These are phyloP conservation scores for Volutella citrinella DNA, from an alignment of 2,329 filamentous ascomycete genomes.

Conservation along the genomic window DNA sequence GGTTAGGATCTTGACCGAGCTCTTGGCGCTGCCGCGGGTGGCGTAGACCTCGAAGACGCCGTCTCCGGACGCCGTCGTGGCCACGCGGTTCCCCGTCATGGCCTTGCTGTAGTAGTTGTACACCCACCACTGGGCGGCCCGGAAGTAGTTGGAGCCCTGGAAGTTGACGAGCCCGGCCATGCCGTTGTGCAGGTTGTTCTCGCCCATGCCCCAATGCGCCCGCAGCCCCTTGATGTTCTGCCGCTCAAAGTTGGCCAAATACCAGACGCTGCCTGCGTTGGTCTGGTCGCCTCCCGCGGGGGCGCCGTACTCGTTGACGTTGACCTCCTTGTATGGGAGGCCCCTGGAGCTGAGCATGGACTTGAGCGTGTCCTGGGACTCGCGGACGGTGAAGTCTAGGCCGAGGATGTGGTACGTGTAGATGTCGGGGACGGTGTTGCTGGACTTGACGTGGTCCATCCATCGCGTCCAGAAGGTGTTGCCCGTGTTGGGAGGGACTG, in stretches of 20 bases:
- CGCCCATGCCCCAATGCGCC: slow-evolving; percentile 3
- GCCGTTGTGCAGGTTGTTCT: too few relatives aligned
- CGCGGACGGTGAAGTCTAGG: slow-evolving; percentile 1
- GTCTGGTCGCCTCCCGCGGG: slow-evolving; percentile 3
- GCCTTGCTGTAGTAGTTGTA: slow-evolving; percentile 10
- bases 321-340: not conserved
- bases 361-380: not conserved
- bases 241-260: not conserved
- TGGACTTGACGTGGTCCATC: slow-evolving; percentile 2
- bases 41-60: slow-evolving; percentile 5
- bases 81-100: slow-evolving; percentile 6
- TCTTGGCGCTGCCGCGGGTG: not conserved
- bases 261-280: slow-evolving; percentile 9
- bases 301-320: slow-evolving; percentile 3
- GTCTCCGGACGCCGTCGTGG: slow-evolving; percentile 2
- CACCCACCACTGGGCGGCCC: slow-evolving; percentile 8
- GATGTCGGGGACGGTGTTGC: slow-evolving; percentile 1
- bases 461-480: slow-evolving; percentile 3
- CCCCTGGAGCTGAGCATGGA: not conserved
- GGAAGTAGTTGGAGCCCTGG: slow-evolving; percentile 6
- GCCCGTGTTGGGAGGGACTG: slow-evolving; percentile 1
- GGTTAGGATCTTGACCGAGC: slow-evolving; percentile 4
- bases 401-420: slow-evolving; percentile 3
- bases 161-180: slow-evolving; percentile 5
- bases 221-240: not conserved